A percentile compares a stretch with the other conserved stretches of the same genome.
Evolutionary conservation across 2,329 filamentous ascomycete species (phyloP).

Genomic region (Aureobasidium sp.): DNA sequence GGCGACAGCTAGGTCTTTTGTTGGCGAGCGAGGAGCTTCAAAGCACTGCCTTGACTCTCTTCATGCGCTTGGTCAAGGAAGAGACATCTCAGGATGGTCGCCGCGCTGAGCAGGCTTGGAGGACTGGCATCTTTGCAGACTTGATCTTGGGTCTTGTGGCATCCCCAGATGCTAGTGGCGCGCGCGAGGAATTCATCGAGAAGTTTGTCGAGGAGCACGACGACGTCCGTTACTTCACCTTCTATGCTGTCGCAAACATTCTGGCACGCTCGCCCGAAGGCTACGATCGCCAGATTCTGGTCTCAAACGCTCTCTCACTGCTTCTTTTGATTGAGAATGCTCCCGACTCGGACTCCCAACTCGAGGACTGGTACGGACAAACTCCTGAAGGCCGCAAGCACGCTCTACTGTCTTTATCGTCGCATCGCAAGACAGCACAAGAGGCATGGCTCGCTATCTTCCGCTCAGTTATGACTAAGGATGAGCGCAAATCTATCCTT

Average conservation of each 20-base stretch:
- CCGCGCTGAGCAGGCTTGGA: conserved; percentile 58
- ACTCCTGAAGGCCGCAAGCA: conserved; percentile 62
- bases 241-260: conserved; percentile 54
- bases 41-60: conserved; percentile 64
- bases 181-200: conserved; percentile 66
- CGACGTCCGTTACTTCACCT: conserved; percentile 78
- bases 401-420: conserved; percentile 54
- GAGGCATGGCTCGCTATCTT: conserved; percentile 81
- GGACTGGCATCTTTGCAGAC: conserved; percentile 52
- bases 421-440: conserved; percentile 75
- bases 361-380: conserved; percentile 61
- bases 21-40: conserved; percentile 55
- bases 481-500: conserved; percentile 73
- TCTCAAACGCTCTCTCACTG: conserved; percentile 54
- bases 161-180: conserved; percentile 48
- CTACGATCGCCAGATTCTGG: conserved; percentile 32
- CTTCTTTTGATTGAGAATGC: conserved; percentile 63
- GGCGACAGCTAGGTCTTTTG: conserved; percentile 50
- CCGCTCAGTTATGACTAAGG: conserved; percentile 56
- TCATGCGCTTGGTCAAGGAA: conserved; percentile 78
- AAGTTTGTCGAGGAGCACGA: conserved; percentile 75
- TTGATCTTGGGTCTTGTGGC: conserved; percentile 58
- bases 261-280: conserved; percentile 13
- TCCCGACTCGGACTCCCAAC: conserved; percentile 58
- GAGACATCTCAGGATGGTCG: conserved; percentile 53